These are phyloP conservation scores for Boletus subluridellus DNA, from an alignment of 1,284 basidiomycete genomes.

Conservation along the genomic window DNA sequence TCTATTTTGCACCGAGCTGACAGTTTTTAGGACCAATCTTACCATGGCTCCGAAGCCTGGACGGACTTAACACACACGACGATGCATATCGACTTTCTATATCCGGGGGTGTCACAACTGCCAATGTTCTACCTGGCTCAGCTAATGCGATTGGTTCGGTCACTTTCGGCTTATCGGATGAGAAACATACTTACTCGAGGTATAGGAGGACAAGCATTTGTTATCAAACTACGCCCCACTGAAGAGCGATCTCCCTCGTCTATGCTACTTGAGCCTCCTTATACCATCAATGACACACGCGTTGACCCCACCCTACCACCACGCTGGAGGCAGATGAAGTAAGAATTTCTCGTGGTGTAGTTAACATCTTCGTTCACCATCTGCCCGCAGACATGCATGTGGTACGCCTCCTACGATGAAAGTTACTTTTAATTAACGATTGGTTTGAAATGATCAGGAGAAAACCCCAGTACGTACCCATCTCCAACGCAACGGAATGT, in stretches of 20 bases:
- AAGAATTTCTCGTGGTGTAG: slow-evolving; percentile 7
- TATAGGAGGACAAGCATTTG: slow-evolving; percentile 50
- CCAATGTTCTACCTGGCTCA: slow-evolving; percentile 61
- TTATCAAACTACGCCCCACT: slow-evolving; percentile 52
- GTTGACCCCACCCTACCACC: slow-evolving; percentile 35
- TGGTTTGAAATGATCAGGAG: slow-evolving; percentile 16
- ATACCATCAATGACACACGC: slow-evolving; percentile 36
- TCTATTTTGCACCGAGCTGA: neutral
- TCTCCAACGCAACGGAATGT: neutral
- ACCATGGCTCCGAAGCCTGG: slow-evolving; percentile 39
- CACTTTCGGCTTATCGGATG: neutral
- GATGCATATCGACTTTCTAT: slow-evolving; percentile 33
- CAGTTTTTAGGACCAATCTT: slow-evolving; percentile 34
- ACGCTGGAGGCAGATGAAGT: slow-evolving; percentile 53
- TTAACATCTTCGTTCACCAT: slow-evolving; percentile 7
- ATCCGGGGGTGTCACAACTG: slow-evolving; percentile 60
- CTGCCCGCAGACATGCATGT: slow-evolving; percentile 41
- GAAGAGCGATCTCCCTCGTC: slow-evolving; percentile 44
- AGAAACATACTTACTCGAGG: slow-evolving; percentile 9
- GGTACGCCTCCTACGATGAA: slow-evolving; percentile 30
- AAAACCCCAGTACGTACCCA: slow-evolving; percentile 25
- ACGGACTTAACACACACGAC: slow-evolving; percentile 35
- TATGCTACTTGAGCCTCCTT: slow-evolving; percentile 50
- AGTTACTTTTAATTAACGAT: neutral
- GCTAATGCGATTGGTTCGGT: slow-evolving; percentile 55